phyloP scores from a whole-genome alignment of 2,329 filamentous ascomycete genomes.

The Phyllachora maydis region DNA sequence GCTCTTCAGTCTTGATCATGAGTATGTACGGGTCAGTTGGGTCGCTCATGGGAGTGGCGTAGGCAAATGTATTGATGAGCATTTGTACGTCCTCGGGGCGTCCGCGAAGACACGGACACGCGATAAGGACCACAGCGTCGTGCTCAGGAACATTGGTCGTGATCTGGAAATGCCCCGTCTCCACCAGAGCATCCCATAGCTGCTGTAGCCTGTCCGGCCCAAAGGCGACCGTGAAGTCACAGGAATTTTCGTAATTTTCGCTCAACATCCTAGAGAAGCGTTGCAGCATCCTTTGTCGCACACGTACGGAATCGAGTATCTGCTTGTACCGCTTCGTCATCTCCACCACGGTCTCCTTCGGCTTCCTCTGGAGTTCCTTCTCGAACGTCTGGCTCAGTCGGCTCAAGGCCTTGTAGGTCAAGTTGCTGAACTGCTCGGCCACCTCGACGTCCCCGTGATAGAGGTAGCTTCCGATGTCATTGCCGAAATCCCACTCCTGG shows the following conservation, averaged over 20 bases:
- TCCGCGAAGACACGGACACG: conserved; percentile 57
- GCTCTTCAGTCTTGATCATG: conserved; percentile 62
- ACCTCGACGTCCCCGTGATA: conserved; percentile 90
- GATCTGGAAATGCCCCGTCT: conserved; percentile 75
- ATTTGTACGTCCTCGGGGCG: conserved; percentile 66
- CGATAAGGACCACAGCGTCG: conserved; percentile 64
- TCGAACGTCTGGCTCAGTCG: conserved; percentile 84
- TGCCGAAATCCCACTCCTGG: conserved; percentile 95
- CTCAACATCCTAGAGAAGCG: conserved; percentile 82
- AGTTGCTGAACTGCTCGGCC: conserved; percentile 85
- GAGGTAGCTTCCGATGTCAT: conserved; percentile 79
- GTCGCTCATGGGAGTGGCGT: conserved; percentile 43
- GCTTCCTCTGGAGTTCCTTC: conserved; percentile 65
- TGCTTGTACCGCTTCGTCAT: conserved; percentile 97
- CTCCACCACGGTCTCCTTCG: conserved; percentile 64
- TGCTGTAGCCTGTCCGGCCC: conserved; percentile 45
- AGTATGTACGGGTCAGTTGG: conserved; percentile 66
- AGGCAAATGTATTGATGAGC: conserved; percentile 52
- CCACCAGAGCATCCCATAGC: conserved; percentile 61
- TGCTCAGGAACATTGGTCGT: conserved; percentile 49
- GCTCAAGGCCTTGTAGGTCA: conserved; percentile 82
- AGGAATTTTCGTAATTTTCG: conserved; percentile 89
- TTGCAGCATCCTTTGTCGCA: conserved; percentile 88
- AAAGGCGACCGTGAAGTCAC: conserved; percentile 77
- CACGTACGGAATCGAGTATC: conserved; percentile 84